Conservation (phyloP, 2,329 filamentous ascomycete species). For the Ophiostoma piceae region DNA sequence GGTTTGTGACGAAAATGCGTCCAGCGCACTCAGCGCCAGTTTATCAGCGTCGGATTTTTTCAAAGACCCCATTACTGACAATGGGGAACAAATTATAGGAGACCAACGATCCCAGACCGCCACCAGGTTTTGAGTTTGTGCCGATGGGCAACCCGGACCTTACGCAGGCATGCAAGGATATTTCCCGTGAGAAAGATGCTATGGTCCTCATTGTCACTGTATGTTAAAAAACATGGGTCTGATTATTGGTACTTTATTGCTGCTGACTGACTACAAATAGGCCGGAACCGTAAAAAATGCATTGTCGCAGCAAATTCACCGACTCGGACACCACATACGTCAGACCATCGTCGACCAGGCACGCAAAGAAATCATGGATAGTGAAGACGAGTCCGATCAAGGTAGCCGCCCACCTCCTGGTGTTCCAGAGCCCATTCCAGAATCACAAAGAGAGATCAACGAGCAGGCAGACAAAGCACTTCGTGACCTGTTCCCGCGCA, state of each 20-base stretch:
- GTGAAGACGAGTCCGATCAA: conserved; percentile 30
- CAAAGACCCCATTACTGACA: not conserved
- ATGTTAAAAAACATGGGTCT: conserved; percentile 32
- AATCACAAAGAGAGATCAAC: conserved; percentile 55
- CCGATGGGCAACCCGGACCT: conserved; percentile 58
- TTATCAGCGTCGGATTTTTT: not conserved
- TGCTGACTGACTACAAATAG: not conserved
- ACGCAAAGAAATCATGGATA: conserved; percentile 31
- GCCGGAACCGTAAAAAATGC: conserved; percentile 5
- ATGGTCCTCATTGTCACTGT: conserved; percentile 65
- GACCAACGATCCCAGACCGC: conserved; percentile 47
- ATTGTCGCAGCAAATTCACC: conserved; percentile 49
- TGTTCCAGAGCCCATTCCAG: conserved; percentile 55
- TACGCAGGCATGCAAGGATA: conserved; percentile 58
- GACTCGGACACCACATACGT: conserved; percentile 57
- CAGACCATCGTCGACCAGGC: conserved; percentile 56
- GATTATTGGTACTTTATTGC: not conserved
- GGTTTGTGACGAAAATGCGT: conserved; percentile 39
- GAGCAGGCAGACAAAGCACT: conserved; percentile 57
- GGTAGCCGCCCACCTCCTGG: not conserved
- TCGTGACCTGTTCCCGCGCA: conserved; percentile 59
- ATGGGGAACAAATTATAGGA: conserved; percentile 37
- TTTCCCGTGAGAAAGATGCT: conserved; percentile 56
- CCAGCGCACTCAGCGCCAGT: not conserved
- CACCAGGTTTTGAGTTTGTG: conserved; percentile 58